These are phyloP conservation scores for Synchytrium microbalum DNA, from an alignment of 371 early-diverging fungal genomes.

Conservation along the genomic window DNA sequence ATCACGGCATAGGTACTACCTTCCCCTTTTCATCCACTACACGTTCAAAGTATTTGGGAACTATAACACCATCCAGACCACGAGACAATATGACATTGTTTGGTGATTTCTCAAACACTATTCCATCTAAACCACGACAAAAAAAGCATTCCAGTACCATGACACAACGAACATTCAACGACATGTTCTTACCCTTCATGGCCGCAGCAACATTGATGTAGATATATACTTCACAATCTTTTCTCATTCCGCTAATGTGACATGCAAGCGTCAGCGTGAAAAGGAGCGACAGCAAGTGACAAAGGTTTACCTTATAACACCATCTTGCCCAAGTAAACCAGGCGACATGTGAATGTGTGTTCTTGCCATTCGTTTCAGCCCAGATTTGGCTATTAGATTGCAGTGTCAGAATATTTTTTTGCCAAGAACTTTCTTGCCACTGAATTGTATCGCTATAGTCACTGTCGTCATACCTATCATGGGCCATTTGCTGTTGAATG, in stretches of 20 bases:
- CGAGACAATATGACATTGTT: constrained; percentile 73
- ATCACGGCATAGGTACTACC: not conserved
- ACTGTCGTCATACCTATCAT: constrained; percentile 46
- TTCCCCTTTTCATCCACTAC: constrained; percentile 32
- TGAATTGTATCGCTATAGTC: no score
- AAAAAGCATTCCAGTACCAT: not conserved
- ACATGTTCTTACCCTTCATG: constrained; percentile 34
- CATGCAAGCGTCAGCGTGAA: not conserved
- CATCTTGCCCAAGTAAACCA: constrained; percentile 56
- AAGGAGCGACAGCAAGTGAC: constrained; percentile 1
- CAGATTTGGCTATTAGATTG: constrained; percentile 33
- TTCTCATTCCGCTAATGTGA: constrained; percentile 52
- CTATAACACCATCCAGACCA: constrained; percentile 57
- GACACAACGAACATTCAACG: not conserved
- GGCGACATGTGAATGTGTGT: constrained; percentile 84
- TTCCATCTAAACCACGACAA: constrained; percentile 44
- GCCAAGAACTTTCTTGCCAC: no score
- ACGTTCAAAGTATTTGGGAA: constrained; percentile 53
- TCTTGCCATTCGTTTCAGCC: constrained; percentile 69
- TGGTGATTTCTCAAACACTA: constrained; percentile 60
- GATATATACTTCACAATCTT: constrained; percentile 55
- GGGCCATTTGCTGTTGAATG: constrained; percentile 48
- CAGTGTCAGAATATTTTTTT: no score
- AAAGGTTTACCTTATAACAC: constrained; percentile 55
- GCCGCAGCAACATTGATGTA: constrained; percentile 65